Evolutionary conservation across 148 eudicot genomes (phyloP), one percentile per base, ranked within the genome.

Genomic region (Pharnaceum exiguum): DNA sequence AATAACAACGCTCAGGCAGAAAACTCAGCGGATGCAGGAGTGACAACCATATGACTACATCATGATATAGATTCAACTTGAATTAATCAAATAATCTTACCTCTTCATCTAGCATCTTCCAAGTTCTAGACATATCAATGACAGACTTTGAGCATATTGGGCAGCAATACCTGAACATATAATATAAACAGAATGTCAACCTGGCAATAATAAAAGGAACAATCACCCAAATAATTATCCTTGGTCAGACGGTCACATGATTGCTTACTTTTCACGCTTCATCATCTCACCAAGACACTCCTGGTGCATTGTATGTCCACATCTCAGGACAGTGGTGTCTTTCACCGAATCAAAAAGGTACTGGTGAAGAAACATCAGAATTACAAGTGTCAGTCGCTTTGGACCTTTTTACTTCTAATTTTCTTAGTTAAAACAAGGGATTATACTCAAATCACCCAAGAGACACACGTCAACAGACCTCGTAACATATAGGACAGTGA

Each of bases 271-370:
- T 59, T 85, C 95, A 30, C 78, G 91, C 82, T 79, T 89, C 48
- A 88, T 68, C 91, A 93, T 86, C 85, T 93, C 96, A 43, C 78
- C 55, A 66, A 76, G 82, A 68, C 99, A 93, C 59, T 93, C 95
- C 53, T 49, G 58, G 68, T 93, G 99, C 89, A 93, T 93, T 8
- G 99, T 93, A 64, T 93, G 99, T 50, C 99, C 99, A 78, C 99
- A 93, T 70, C 72, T 78, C 91, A 93, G 74, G 27, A 93, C 96
- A 16, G 73, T 71, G 32, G 91, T 86, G 59, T 83, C 95, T 71
- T 93, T 86, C 53, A 93, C 55, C 3, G 99, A 88, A 71, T 93
- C 99, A 67, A 93, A 93, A 46, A 93, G 96, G 74, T 83, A 93
- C 99, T 93, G 51, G 51, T 37, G 10, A 58, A 51, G 24, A 46